Base-by-base conservation (phyloP, 176 grass and related monocot genomes). In the Saccharum officinarum region DNA sequence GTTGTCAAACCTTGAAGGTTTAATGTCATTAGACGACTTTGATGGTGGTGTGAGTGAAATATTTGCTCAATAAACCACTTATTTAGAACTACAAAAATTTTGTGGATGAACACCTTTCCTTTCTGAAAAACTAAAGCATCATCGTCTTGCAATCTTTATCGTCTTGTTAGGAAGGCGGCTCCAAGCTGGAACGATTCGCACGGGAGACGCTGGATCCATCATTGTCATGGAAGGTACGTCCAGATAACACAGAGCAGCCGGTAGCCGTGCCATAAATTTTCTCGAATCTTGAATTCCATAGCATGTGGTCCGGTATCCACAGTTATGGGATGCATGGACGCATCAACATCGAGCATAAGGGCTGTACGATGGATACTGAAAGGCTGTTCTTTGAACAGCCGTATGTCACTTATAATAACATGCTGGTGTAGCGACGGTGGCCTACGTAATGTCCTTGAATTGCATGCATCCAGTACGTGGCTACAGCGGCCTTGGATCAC, bases 151-250 rank as follows among this genome's bases (percentile, higher is more conserved):
- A 14, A 64, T 17, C 28, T 82, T 82, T 34, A 71, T 71, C 14
- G 0, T 62, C 18, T 62, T 2, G 1, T 55, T 84, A 98, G 91
- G 75, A 72, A 69, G 91, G 81, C 44, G 91, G 93, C 4, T 95
- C 91, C 62, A 79, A 85, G 85, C 91, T 98, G 30, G 92, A 92
- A 80, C 63, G 68, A 17, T 88, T 81, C 38, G 76, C 77, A 70
- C 69, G 67, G 16, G 63, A 83, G 57, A 92, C 80, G 11, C 38
- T 95, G 52, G 95, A 98, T 52, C 91, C 95, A 36, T 98, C 95
- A 6, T 89, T 95, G 33, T 92, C 84, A 80, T 98, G 92, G 92
- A 90, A 95, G 85, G 95, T 98, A 87, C 20, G 25, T 94, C 84
- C 23, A 31, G 17, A 55, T 15, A 74, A 73, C 4, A 50, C 23